Evolutionary conservation across 352 stramenopile genomes (phyloP).

Genomic region (Phytopythium boreale): DNA sequence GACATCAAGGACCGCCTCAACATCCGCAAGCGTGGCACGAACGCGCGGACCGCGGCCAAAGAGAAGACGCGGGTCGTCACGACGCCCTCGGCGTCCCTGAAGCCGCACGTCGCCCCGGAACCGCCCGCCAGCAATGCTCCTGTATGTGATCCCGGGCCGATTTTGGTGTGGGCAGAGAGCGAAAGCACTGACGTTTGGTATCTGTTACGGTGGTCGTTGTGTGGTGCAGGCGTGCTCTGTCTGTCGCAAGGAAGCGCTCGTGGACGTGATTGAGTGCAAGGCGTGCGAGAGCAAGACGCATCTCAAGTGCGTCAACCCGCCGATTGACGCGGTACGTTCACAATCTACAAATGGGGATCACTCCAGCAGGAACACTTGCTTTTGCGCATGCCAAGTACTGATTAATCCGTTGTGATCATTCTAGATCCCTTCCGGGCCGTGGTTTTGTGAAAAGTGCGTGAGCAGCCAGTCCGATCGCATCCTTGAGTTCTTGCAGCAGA

Average conservation of each 20-base stretch:
- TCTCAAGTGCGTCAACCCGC: constrained; percentile 41
- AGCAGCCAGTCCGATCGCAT: constrained; percentile 52
- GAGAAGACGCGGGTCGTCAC: constrained; percentile 42
- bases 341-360: neutral
- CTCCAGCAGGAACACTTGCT: neutral
- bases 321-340: constrained; percentile 22
- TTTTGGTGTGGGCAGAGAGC: neutral
- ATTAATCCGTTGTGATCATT: neutral
- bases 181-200: neutral
- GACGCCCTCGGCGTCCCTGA: constrained; percentile 10
- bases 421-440: constrained; percentile 19
- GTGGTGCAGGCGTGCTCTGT: constrained; percentile 34
- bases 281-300: constrained; percentile 61
- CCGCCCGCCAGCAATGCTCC: constrained; percentile 1
- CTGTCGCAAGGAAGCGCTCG: constrained; percentile 45
- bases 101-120: constrained; percentile 9
- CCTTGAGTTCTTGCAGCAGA: constrained; percentile 66
- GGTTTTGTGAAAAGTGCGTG: constrained; percentile 62
- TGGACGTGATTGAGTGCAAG: constrained; percentile 43
- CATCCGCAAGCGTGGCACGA: constrained; percentile 65
- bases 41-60: constrained; percentile 50
- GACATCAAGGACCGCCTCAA: constrained; percentile 77
- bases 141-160: constrained; percentile 13
- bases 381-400: neutral
- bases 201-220: neutral